Conservation (phyloP, 148 eudicot genomes). For the Nyssa sinensis region DNA sequence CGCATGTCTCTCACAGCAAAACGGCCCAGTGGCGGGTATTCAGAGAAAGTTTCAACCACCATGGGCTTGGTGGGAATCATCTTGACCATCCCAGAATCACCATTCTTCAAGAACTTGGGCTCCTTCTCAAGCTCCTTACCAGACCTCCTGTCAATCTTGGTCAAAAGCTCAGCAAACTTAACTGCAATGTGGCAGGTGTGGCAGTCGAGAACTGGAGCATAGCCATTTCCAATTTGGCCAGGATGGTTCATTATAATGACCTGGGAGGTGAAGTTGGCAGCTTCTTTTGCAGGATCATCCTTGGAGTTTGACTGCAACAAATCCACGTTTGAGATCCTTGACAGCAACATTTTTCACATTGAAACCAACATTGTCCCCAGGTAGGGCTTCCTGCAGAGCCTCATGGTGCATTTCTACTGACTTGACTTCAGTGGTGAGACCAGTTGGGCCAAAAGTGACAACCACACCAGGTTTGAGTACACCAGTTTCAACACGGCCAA, state of each 20-base stretch:
- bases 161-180: constrained; percentile 31
- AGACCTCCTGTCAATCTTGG: constrained; percentile 39
- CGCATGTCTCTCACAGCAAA: constrained; percentile 39
- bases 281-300: constrained; percentile 36
- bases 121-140: constrained; percentile 39
- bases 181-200: constrained; percentile 39
- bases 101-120: constrained; percentile 37
- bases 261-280: constrained; percentile 34
- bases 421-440: constrained; percentile 36
- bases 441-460: constrained; percentile 31
- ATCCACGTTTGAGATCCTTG: constrained; percentile 40
- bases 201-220: constrained; percentile 35
- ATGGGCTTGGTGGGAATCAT: constrained; percentile 37
- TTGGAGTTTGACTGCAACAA: constrained; percentile 33
- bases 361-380: constrained; percentile 35
- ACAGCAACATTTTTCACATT: constrained; percentile 37
- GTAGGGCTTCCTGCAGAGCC: constrained; percentile 33
- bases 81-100: constrained; percentile 34
- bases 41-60: constrained; percentile 38
- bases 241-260: constrained; percentile 39
- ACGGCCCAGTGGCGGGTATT: constrained; percentile 32
- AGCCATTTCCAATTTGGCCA: constrained; percentile 33
- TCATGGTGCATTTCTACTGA: constrained; percentile 43
- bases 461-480: constrained; percentile 29
- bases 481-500: constrained; percentile 35